Percentiles rank a stretch among this genome's conserved stretches.
phyloP scores from a whole-genome alignment of 306 rosid species.

The Urtica urens region DNA sequence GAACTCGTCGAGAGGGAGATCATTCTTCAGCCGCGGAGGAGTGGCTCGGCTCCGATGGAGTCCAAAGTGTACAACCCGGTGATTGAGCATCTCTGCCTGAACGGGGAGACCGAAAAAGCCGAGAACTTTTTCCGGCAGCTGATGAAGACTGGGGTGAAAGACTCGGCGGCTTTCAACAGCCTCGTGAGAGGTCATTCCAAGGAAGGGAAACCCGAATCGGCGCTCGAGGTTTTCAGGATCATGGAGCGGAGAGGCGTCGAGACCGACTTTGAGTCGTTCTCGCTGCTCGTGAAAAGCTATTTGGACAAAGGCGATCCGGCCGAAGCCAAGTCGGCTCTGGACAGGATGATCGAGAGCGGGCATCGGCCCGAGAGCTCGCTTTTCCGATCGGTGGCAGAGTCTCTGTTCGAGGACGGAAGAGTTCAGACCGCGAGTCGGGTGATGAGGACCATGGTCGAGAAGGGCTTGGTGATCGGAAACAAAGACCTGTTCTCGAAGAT shows the following conservation, averaged over 20 bases:
- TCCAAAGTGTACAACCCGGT: conserved; percentile 65
- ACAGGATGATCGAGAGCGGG: conserved; percentile 77
- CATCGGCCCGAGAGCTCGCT: conserved; percentile 56
- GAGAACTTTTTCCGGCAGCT: conserved; percentile 69
- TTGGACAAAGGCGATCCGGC: conserved; percentile 80
- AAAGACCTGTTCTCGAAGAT: conserved; percentile 73
- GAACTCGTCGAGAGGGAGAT: conserved; percentile 77
- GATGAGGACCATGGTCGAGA: conserved; percentile 83
- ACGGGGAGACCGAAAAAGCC: conserved; percentile 66
- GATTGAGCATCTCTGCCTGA: conserved; percentile 55
- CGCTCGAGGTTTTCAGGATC: conserved; percentile 68
- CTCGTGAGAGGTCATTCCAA: conserved; percentile 70
- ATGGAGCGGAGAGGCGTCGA: conserved; percentile 74
- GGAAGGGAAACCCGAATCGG: conserved; percentile 83
- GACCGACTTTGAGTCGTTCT: conserved; percentile 57
- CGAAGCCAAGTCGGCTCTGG: conserved; percentile 76
- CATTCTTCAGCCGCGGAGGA: conserved; percentile 51
- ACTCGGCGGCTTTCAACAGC: conserved; percentile 64
- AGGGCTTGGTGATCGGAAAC: conserved; percentile 70
- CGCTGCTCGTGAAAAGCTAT: conserved; percentile 65
- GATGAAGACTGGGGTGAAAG: conserved; percentile 70
- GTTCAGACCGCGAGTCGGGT: conserved; percentile 93
- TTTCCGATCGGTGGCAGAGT: conserved; percentile 58
- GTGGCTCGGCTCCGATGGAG: conserved; percentile 53
- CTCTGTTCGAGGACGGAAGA: conserved; percentile 77